Evolutionary conservation across 371 early-diverging fungal genomes (phyloP).

Genomic region (Phascolomyces articulosus): DNA sequence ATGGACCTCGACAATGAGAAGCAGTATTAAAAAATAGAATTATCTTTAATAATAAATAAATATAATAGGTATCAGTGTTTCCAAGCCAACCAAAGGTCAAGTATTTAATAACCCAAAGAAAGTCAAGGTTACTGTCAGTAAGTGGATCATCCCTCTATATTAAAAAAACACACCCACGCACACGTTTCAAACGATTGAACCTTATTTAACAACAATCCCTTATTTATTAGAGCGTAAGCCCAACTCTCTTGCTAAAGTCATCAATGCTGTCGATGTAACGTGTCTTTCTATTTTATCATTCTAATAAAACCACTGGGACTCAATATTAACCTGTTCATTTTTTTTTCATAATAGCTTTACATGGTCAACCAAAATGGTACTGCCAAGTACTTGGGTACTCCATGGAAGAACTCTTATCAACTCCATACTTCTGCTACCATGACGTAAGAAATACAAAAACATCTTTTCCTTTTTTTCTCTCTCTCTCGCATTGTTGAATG

Average conservation of each 20-base stretch:
- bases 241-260: slow-evolving; percentile 42
- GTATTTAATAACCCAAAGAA: slow-evolving; percentile 41
- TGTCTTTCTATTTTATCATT: not conserved
- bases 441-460: slow-evolving; percentile 33
- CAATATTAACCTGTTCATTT: not conserved
- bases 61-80: slow-evolving; percentile 37
- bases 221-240: slow-evolving; percentile 37
- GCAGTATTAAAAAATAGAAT: no score
- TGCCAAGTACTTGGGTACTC: slow-evolving; percentile 39
- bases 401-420: slow-evolving; percentile 46
- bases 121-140: slow-evolving; percentile 51
- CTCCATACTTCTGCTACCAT: slow-evolving; percentile 45
- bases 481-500: no score
- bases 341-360: slow-evolving; percentile 32
- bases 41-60: no score
- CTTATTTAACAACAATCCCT: not conserved
- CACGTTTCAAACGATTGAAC: not conserved
- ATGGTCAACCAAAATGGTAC: slow-evolving; percentile 37
- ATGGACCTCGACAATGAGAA: no score
- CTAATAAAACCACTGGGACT: no score
- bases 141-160: slow-evolving; percentile 13
- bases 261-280: slow-evolving; percentile 48
- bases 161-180: not conserved
- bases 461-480: no score
- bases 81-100: slow-evolving; percentile 37